Conservation (phyloP, 768 basidiomycete species). For the Leccinellum luteum region DNA sequence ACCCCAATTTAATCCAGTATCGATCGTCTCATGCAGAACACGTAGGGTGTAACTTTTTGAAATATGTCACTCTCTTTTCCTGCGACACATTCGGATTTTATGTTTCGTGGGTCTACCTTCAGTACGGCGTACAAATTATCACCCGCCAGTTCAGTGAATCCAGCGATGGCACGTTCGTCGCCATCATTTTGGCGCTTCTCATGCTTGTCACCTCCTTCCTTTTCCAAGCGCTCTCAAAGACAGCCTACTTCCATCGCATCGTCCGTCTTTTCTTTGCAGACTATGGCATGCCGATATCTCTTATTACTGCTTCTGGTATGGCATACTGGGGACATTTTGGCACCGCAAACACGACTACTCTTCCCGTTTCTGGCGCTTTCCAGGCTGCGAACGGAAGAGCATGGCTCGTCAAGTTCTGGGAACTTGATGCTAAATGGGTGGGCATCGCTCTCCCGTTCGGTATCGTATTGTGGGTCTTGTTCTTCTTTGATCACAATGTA, state of each 20-base stretch:
- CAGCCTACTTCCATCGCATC: slow-evolving; percentile 68
- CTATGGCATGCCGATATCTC: slow-evolving; percentile 89
- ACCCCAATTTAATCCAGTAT: neutral
- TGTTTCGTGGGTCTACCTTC: slow-evolving; percentile 85
- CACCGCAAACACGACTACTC: slow-evolving; percentile 53
- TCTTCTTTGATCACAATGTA: slow-evolving; percentile 95
- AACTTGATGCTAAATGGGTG: slow-evolving; percentile 85
- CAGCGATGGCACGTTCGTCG: slow-evolving; percentile 52
- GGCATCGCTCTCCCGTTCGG: slow-evolving; percentile 90
- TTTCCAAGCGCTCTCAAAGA: slow-evolving; percentile 63
- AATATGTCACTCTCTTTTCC: slow-evolving; percentile 85
- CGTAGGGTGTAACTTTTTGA: slow-evolving; percentile 77
- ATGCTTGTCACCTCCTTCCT: slow-evolving; percentile 76
- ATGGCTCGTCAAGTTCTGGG: slow-evolving; percentile 90
- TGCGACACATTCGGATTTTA: slow-evolving; percentile 95
- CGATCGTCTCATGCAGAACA: neutral
- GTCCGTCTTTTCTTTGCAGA: slow-evolving; percentile 76
- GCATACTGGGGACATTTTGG: slow-evolving; percentile 87
- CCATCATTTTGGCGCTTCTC: slow-evolving; percentile 70
- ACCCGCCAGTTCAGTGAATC: slow-evolving; percentile 60
- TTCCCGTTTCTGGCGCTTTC: slow-evolving; percentile 70
- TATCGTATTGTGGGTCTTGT: slow-evolving; percentile 81
- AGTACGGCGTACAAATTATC: slow-evolving; percentile 85
- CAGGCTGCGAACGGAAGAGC: slow-evolving; percentile 65
- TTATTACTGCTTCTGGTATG: slow-evolving; percentile 71